A percentile compares a stretch with the other conserved stretches of the same genome.
These are phyloP conservation scores for Eucalyptus caleyi DNA, from an alignment of 345 rosid genomes.

Conservation along the genomic window DNA sequence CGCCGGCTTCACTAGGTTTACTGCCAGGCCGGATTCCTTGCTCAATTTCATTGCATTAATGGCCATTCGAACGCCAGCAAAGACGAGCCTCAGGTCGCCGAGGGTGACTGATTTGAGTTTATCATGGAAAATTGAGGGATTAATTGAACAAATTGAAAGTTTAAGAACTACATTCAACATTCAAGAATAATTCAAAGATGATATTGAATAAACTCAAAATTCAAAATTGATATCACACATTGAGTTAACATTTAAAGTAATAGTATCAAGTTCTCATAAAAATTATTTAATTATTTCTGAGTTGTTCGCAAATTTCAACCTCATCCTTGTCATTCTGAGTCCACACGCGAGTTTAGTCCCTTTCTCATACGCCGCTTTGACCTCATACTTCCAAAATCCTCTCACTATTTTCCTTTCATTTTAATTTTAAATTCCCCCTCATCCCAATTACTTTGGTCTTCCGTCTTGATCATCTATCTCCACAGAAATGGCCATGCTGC, in stretches of 20 bases:
- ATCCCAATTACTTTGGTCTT: not conserved
- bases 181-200: too few species aligned
- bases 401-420: not conserved
- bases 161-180: too few species aligned
- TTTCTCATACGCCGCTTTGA: not conserved
- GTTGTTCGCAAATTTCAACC: not conserved
- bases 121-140: not conserved
- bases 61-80: not conserved
- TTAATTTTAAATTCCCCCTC: not conserved
- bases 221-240: too few species aligned
- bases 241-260: rapidly evolving
- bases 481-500: not conserved
- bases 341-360: not conserved
- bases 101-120: not conserved
- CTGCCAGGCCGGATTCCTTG: not conserved
- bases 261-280: too few species aligned
- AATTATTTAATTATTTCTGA: not conserved
- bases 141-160: too few species aligned
- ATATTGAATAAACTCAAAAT: too few species aligned
- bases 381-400: not conserved
- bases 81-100: not conserved
- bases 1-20: not conserved
- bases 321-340: not conserved
- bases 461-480: not conserved
- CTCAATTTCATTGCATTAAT: not conserved